Base-by-base conservation (phyloP, 306 rosid species). In the Alnus glutinosa region DNA sequence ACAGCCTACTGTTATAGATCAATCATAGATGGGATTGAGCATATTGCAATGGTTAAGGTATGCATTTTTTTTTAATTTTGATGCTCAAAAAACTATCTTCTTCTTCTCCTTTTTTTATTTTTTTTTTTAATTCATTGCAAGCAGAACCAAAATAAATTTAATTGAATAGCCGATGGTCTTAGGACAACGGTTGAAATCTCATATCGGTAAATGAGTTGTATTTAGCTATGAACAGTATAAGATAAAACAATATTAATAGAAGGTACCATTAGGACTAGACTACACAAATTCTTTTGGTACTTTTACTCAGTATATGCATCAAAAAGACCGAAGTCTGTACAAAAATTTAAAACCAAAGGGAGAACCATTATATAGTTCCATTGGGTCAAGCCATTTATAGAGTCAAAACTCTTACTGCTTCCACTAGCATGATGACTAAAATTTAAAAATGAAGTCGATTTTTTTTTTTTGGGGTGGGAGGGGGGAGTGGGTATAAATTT, bases 31-130 rank as follows among this genome's bases (percentile, higher is more conserved):
- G 98, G 98, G 74, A 93, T 92, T 49, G 99, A 95, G 82, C 99
- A 95, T 78, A 90, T 93, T 86, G 99, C 98, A 64, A 95, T 95
- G 99, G 99, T 93, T 76, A 95, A 95, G 90, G 99, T 95, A 87
- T 75, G 89, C 39, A 61, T 52, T 64, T 34, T 68, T 68, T 58
- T 74, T 67, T 76, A 51, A 42, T 75, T 51, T 39, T 36, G 52
- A 11, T 73, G 75, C n/a, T 55, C 62, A 32, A 0, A 62, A 49
- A 74, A 15, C 52, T 46, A 49, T 23, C 49, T 46, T 5, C 9
- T 28, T 4, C 13, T 10, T 55, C 7, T 4, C 5, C 11, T 30
- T 3, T 61, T 11, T 32, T 54, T 16, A 4, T 16, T 54, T 16
- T 5, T 13, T 11, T 63, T 63, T 1, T 59, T 59, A 59, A 3